Evolutionary conservation across 176 grass and related monocot genomes (phyloP).

Genomic region (Bromus sterilis): DNA sequence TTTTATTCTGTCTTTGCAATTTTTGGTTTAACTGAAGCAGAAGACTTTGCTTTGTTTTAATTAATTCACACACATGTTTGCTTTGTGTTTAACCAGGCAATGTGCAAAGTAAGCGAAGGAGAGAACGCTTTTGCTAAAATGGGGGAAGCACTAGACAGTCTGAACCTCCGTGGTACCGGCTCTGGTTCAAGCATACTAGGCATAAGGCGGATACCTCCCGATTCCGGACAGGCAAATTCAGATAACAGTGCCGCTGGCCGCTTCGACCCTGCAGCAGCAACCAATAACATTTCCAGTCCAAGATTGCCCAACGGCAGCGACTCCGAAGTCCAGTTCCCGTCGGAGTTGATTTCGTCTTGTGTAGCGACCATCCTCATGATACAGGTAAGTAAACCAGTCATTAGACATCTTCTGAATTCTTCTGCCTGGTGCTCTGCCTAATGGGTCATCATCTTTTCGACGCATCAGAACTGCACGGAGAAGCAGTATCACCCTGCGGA

Average conservation of each 20-base stretch:
- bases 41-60: neutral
- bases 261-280: neutral
- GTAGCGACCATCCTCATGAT: slow-evolving; percentile 88
- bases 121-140: slow-evolving; percentile 72
- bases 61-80: neutral
- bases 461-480: slow-evolving; percentile 81
- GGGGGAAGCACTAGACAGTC: slow-evolving; percentile 65
- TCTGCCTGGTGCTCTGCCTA: neutral
- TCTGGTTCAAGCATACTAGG: slow-evolving; percentile 67
- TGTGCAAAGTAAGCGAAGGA: slow-evolving; percentile 66
- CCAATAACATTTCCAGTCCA: slow-evolving; percentile 20
- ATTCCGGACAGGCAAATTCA: slow-evolving; percentile 62
- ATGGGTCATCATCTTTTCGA: neutral
- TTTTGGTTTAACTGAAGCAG: neutral
- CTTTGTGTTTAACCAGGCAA: slow-evolving; percentile 43
- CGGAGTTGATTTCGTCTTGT: slow-evolving; percentile 77
- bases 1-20: neutral
- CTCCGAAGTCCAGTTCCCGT: slow-evolving; percentile 45
- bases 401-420: neutral
- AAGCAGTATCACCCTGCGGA: slow-evolving; percentile 89
- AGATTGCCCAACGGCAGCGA: slow-evolving; percentile 36
- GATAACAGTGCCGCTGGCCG: slow-evolving; percentile 31
- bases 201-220: slow-evolving; percentile 59
- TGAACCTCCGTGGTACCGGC: slow-evolving; percentile 42
- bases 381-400: slow-evolving; percentile 56